phyloP scores from a whole-genome alignment of 768 basidiomycete genomes.

The Hygrocybe coccinea region DNA sequence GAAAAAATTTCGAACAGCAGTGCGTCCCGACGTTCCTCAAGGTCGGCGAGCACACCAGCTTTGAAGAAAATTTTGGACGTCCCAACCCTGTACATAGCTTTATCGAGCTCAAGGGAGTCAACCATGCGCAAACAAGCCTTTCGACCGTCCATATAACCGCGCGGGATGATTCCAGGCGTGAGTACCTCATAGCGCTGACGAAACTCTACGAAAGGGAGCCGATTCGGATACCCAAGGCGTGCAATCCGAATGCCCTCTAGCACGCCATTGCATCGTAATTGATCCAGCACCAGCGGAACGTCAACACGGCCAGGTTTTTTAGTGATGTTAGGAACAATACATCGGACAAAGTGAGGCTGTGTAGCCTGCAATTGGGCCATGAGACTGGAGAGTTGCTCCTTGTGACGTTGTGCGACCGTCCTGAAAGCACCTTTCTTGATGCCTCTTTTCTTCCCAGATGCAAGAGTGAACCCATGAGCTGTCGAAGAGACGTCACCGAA shows the following conservation, averaged over 20 bases:
- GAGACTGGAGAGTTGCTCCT: constrained; percentile 86
- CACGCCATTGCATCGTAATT: constrained; percentile 97
- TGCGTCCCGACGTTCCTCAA: constrained; percentile 87
- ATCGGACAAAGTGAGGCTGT: constrained; percentile 96
- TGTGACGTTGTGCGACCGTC: constrained; percentile 92
- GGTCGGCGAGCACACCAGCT: constrained; percentile 91
- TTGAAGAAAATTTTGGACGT: constrained; percentile 99
- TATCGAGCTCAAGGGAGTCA: constrained; percentile 81
- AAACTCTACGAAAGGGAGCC: constrained; percentile 95
- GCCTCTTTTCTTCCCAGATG: constrained; percentile 61
- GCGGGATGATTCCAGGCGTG: constrained; percentile 87
- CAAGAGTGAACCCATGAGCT: constrained; percentile 35
- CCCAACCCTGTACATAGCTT: constrained; percentile 80
- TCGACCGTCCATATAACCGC: constrained; percentile 96
- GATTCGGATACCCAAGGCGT: constrained; percentile 93
- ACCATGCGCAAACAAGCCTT: constrained; percentile 93
- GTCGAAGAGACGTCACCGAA: constrained; percentile 47
- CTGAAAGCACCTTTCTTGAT: constrained; percentile 96
- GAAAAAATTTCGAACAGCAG: constrained; percentile 88
- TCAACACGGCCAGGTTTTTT: constrained; percentile 92
- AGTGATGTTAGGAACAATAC: constrained; percentile 90
- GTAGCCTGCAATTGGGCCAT: constrained; percentile 90
- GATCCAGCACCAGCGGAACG: constrained; percentile 91
- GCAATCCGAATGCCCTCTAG: constrained; percentile 98
- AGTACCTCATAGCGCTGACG: constrained; percentile 94